These are phyloP conservation scores for Exophiala alcalophila DNA, from an alignment of 2,329 filamentous ascomycete genomes.

Conservation along the genomic window DNA sequence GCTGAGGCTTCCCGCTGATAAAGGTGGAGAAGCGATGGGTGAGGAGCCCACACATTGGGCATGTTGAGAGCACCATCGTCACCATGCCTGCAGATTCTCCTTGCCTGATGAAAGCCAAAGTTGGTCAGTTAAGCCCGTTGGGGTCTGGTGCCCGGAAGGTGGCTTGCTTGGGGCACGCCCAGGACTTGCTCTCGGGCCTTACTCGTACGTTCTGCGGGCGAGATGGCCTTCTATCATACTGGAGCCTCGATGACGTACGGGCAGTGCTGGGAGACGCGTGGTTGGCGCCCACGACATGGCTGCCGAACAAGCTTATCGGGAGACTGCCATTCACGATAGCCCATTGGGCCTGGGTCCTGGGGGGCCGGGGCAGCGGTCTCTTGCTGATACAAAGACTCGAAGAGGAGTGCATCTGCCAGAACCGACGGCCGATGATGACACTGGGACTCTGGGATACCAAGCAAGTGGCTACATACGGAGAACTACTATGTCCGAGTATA, in stretches of 20 bases:
- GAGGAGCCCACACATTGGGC: too few relatives aligned
- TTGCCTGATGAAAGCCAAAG: background rate
- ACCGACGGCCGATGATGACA: too few relatives aligned
- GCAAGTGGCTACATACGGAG: too few relatives aligned
- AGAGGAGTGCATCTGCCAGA: too few relatives aligned
- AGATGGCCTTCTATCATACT: too few relatives aligned
- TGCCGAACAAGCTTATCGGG: slow-evolving; percentile 8
- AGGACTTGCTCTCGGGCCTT: too few relatives aligned
- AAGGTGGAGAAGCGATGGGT: slow-evolving; percentile 9
- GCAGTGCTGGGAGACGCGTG: background rate
- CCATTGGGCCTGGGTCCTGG: too few relatives aligned
- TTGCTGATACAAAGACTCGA: too few relatives aligned
- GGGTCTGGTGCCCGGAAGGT: slow-evolving; percentile 8
- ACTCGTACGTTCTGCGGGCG: background rate
- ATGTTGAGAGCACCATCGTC: slow-evolving; percentile 6
- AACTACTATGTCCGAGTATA: too few relatives aligned
- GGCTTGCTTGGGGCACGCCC: background rate
- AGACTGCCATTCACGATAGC: too few relatives aligned
- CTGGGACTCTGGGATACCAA: too few relatives aligned
- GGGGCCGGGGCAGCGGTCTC: too few relatives aligned
- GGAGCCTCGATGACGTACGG: slow-evolving; percentile 10
- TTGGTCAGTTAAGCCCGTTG: slow-evolving; percentile 2
- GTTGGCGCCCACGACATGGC: slow-evolving; percentile 2
- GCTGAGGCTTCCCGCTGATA: slow-evolving; percentile 3
- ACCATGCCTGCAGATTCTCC: slow-evolving; percentile 3